Base-by-base conservation (phyloP, 106 monocot genomes). In the Gastrodia elata region DNA sequence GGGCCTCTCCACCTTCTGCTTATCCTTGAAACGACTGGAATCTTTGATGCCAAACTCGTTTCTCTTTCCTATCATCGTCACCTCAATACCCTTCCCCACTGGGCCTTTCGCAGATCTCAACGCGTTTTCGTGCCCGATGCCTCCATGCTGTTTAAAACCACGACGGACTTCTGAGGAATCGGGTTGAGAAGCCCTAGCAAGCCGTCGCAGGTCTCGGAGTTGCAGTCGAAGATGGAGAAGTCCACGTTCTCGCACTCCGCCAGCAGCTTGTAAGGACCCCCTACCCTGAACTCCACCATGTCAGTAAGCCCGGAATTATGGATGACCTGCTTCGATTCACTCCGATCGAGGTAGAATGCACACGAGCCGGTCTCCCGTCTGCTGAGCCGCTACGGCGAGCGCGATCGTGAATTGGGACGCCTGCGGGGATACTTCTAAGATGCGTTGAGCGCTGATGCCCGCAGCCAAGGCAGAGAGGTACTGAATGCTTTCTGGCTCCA, bases 31-130 rank as follows among this genome's bases (percentile, higher is more conserved):
- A 38, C 14, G 5, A 15, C 24, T 22, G 30, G 42, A 7, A 32
- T 61, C 69, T 14, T 55, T 15, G 2, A 43, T 74, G 30, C 65
- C 73, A 8, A 78, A 72, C 44, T 79, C 81, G 14, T 58, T 72
- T 1, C 68, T 69, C 42, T 70, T 73, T 35, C 81, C 83, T 5
- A 84, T 83, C 84, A 81, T 81, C 3, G 83, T 87, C 59, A 84
- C 83, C 38, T 87, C 83, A 81, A 87, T 80, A 8, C 87, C 83
- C 6, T 79, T 74, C 36, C 87, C 87, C 15, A 84, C 84, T n/a
- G 83, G 75, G 40, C 74, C 78, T 79, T 76, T 83, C 78, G 75
- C 59, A 2, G 84, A 78, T 64, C 84, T 40, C 5, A 83, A 83
- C 9, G 1, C 39, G 2, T 42, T 56, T 10, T 72, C 72, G 6